phyloP scores from a whole-genome alignment of 2,329 filamentous ascomycete genomes.

The Penicillium verrucosum region DNA sequence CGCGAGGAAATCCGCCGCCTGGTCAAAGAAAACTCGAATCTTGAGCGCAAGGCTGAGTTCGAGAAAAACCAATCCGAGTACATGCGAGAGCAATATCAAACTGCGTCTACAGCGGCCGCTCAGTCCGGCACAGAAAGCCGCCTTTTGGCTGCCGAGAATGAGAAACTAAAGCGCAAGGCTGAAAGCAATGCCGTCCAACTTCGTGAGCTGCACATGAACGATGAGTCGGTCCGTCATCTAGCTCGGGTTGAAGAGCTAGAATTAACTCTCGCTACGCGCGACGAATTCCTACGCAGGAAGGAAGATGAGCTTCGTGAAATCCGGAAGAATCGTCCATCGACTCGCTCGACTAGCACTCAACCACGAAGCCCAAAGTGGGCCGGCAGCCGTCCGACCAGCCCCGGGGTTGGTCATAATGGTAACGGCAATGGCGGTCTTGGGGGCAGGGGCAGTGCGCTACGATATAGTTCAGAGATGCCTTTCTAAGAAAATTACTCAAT shows the following conservation, averaged over 20 bases:
- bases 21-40: slow-evolving; percentile 32
- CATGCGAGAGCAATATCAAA: slow-evolving; percentile 47
- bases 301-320: slow-evolving; percentile 47
- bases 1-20: slow-evolving; percentile 41
- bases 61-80: slow-evolving; percentile 46
- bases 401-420: slow-evolving; percentile 35
- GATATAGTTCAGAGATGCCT: slow-evolving; percentile 40
- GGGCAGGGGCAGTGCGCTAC: slow-evolving; percentile 37
- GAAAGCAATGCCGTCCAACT: slow-evolving; percentile 37
- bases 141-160: slow-evolving; percentile 38
- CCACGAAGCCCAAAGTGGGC: slow-evolving; percentile 43
- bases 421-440: slow-evolving; percentile 30
- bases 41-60: slow-evolving; percentile 41
- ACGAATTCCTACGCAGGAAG: slow-evolving; percentile 41
- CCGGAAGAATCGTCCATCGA: slow-evolving; percentile 44
- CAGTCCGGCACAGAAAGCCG: slow-evolving; percentile 40
- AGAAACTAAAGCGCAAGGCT: slow-evolving; percentile 36
- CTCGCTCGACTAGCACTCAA: slow-evolving; percentile 43
- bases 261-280: slow-evolving; percentile 33
- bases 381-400: slow-evolving; percentile 41
- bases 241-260: slow-evolving; percentile 41
- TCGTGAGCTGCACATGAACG: slow-evolving; percentile 37
- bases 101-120: slow-evolving; percentile 44
- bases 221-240: slow-evolving; percentile 34
- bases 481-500: slow-evolving; percentile 13